Evolutionary conservation across 352 stramenopile species (phyloP), one percentile per base, ranked within the genome.

Genomic region (Pythium insidiosum): DNA sequence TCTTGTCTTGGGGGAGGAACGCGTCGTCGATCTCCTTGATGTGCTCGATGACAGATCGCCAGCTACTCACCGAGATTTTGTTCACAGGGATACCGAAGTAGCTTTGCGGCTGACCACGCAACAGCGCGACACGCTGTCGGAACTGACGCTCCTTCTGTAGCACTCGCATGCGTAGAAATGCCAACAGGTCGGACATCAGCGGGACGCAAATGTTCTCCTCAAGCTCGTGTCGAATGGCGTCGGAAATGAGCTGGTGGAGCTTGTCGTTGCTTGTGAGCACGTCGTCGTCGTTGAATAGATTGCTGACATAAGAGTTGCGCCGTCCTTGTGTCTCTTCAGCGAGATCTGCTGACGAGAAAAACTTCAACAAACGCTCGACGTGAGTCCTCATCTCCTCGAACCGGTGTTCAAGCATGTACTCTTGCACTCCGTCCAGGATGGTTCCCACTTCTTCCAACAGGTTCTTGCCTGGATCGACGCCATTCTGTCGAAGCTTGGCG

Each of bases 361-460:
- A 57, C 39, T 82, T 73, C 43, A 89, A 64, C 31, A 88, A 45
- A 20, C 73, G 61, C 39, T 86, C 63, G 13, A 89, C 63, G 28
- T 84, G 72, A 5, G 58, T 43, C 20, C 67, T 58, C 74, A 92
- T 89, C 38, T 92, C 80, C 22, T 85, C 73, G 38, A 74, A 88
- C 0, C 80, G 76, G 38, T 92, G 77, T 47, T 89, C 74, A 3
- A 92, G 68, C 80, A 92, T 92, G 31, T 92, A 89, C 52, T 88
- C 74, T 53, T 92, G 80, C 7, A 92, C 73, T 28, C 64, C 74
- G 38, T 92, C 80, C 24, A 92, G 66, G 42, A 89, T 82, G 7
- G 84, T 69, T 5, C 74, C 80, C 11, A 89, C 67, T 43, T 86
- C 74, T 43, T 92, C 67, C 9, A 92, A 41, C 25, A 86, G 29